Evolutionary conservation across 202 grass and related monocot species (phyloP), one percentile per base, ranked within the genome.

Genomic region (Brachypodium distachyon): DNA sequence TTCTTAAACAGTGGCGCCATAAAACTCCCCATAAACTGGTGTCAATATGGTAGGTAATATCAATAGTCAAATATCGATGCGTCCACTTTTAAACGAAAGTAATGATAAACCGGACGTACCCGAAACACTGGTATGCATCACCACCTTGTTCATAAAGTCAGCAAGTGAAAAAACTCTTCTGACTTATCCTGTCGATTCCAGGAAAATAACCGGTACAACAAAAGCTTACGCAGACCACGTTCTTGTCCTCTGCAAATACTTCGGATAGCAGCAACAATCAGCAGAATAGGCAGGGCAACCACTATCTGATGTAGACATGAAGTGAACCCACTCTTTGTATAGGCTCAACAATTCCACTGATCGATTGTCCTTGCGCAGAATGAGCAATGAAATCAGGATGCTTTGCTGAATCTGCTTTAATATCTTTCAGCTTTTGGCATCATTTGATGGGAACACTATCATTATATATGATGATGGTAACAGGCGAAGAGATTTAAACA

Each of bases 291-390:
- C 3, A 36, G 67, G 79, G 33, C 5, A 78, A 78, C 80, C 41
- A 74, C 60, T 67, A 72, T 73, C 32, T 67, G 67, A 87, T 66
- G 32, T 58, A 66, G 58, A 77, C 58, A 78, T 77, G 59, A 26
- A 17, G 3, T 68, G 26, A 32, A 26, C 50, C 27, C 59, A 83
- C 51, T 34, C 25, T 70, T 66, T 28, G 41, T 7, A 21, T 13
- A 67, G 26, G 26, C 32, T 16, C 31, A 73, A 58, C 62, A 53
- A 59, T 48, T 60, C 52, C 44, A 69, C 21, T 62, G 37, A 79
- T 74, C 29, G 67, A 55, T 28, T 79, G 29, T 40, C 26, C 40
- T 80, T 42, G 31, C 33, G 51, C 17, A 52, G 61, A 62, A 33
- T 69, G 37, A 70, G 41, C 28, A 61, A 61, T 39, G 52, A 75